Percentiles rank a stretch among this genome's conserved stretches.
These are phyloP conservation scores for Penicillium sp. DNA, from an alignment of 2,329 filamentous ascomycete species.

Conservation along the genomic window DNA sequence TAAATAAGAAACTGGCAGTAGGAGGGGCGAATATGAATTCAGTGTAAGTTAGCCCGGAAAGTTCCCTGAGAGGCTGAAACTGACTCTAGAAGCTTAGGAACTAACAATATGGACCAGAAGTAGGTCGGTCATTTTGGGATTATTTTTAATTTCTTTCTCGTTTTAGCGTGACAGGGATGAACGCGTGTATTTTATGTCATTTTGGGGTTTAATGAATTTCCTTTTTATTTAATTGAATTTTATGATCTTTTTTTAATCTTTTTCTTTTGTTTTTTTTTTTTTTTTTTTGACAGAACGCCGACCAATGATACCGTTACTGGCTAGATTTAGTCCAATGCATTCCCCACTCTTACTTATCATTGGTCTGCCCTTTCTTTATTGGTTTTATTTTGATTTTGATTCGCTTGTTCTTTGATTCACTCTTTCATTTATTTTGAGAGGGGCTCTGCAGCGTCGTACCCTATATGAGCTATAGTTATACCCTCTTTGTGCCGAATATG, in stretches of 20 bases:
- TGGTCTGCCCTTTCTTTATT: not conserved
- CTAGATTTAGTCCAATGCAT: not conserved
- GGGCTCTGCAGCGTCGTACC: not conserved
- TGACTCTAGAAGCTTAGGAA: conserved; percentile 19
- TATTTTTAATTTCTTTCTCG: not conserved
- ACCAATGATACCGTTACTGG: not conserved
- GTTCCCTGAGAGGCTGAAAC: conserved; percentile 24
- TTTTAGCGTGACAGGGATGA: not conserved
- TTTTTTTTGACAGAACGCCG: not conserved
- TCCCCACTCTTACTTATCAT: not conserved
- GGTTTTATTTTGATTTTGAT: not conserved
- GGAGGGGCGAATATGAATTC: not conserved
- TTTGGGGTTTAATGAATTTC: not conserved
- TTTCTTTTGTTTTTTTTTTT: not conserved
- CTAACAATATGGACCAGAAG: conserved; percentile 13
- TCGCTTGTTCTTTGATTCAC: not conserved
- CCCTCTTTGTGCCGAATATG: conserved; percentile 27
- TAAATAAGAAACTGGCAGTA: conserved; percentile 11
- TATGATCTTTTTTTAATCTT: not conserved
- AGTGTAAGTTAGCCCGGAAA: conserved; percentile 1
- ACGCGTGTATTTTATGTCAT: not conserved
- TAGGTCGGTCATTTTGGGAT: conserved; percentile 13
- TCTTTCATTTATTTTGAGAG: not conserved
- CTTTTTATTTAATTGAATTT: not conserved
- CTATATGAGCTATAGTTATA: not conserved